A percentile compares a stretch with the other conserved stretches of the same genome.
Evolutionary conservation across 805 yeast genomes (phyloP).

Genomic region (Priceomyces castillae): DNA sequence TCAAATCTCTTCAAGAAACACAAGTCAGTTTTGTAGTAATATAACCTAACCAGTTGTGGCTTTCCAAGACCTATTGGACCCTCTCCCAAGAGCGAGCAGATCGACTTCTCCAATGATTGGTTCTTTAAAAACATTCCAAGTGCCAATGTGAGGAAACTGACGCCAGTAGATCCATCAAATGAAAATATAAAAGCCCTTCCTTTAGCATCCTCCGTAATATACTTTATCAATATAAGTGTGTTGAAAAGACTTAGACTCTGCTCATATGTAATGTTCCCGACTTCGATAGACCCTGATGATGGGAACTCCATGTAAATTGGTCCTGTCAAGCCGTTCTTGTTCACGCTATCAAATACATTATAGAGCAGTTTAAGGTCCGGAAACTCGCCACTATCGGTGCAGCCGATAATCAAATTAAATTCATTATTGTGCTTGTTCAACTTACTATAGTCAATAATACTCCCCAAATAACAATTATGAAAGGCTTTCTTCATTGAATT

Average conservation of each 20-base stretch:
- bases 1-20: slow-evolving; percentile 29
- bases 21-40: slow-evolving; percentile 29
- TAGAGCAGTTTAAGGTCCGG: slow-evolving; percentile 42
- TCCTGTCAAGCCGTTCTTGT: not conserved
- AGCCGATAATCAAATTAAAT: slow-evolving; percentile 55
- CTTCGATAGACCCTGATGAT: slow-evolving; percentile 22
- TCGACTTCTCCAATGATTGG: slow-evolving; percentile 21
- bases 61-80: not conserved
- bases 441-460: slow-evolving; percentile 27
- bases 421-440: slow-evolving; percentile 15
- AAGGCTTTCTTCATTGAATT: slow-evolving; percentile 29
- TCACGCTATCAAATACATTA: slow-evolving; percentile 6
- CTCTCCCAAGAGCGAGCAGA: slow-evolving; percentile 15
- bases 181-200: slow-evolving; percentile 29
- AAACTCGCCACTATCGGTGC: slow-evolving; percentile 55
- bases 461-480: slow-evolving; percentile 29
- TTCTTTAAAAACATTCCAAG: slow-evolving; percentile 8
- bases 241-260: slow-evolving; percentile 29
- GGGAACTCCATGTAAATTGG: slow-evolving; percentile 33
- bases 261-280: slow-evolving; percentile 19
- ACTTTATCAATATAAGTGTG: slow-evolving; percentile 26
- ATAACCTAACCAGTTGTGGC: slow-evolving; percentile 21
- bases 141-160: slow-evolving; percentile 23
- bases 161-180: slow-evolving; percentile 39
- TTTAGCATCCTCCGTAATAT: slow-evolving; percentile 14